Evolutionary conservation across 2,329 filamentous ascomycete species (phyloP).

Genomic region (Colletotrichum musicola): DNA sequence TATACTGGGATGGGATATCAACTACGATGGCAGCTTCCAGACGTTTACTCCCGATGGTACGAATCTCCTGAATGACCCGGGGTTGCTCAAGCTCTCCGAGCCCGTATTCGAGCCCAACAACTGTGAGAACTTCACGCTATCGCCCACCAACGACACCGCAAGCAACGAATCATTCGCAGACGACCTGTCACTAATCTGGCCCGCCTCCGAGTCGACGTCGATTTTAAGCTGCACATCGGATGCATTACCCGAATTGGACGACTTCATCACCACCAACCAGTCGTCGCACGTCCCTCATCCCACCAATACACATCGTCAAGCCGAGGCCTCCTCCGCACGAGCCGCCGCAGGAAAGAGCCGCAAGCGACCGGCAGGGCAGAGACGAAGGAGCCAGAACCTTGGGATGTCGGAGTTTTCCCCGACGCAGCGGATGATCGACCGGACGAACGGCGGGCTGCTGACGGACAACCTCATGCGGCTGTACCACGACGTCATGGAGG

Average conservation of each 20-base stretch:
- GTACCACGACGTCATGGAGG: conserved; percentile 67
- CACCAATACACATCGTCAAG: background rate
- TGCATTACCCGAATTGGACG: background rate
- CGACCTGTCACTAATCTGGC: conserved; percentile 1
- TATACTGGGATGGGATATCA: background rate
- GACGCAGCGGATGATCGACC: conserved; percentile 43
- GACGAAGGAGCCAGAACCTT: background rate
- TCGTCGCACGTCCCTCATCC: background rate
- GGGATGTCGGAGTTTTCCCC: conserved; percentile 36
- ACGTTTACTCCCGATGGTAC: background rate
- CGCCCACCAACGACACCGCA: background rate
- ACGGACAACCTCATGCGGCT: conserved; percentile 59
- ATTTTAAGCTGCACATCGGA: background rate
- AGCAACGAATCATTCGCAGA: background rate
- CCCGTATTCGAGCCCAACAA: background rate
- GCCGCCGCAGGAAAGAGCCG: background rate
- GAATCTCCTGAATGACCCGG: background rate
- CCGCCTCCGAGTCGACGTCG: conserved; percentile 3
- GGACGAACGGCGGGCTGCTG: conserved; percentile 52
- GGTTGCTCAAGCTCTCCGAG: background rate
- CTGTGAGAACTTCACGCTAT: background rate
- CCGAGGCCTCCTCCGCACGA: background rate
- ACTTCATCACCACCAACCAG: background rate
- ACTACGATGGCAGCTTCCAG: background rate
- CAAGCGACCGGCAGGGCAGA: conserved; percentile 14